Percentiles rank a stretch among this genome's conserved stretches.
phyloP scores from a whole-genome alignment of 2,329 filamentous ascomycete genomes.

The Fusarium torulosum region DNA sequence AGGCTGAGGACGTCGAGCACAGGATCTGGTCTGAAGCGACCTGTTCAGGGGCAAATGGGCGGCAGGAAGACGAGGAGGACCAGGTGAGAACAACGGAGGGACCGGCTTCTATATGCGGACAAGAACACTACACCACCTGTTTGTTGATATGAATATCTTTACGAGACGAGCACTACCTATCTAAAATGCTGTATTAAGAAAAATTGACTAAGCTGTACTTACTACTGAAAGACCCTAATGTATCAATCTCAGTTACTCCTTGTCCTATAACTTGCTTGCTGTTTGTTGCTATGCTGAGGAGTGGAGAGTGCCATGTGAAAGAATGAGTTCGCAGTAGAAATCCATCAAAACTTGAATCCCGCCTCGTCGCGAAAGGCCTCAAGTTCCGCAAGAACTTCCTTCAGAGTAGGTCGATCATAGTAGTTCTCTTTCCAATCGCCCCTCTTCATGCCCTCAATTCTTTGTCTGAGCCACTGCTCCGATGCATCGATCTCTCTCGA shows the following conservation, averaged over 20 bases:
- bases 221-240: background rate
- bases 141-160: slow-evolving; percentile 19
- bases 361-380: slow-evolving; percentile 46
- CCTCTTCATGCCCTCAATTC: slow-evolving; percentile 54
- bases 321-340: background rate
- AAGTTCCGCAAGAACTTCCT: slow-evolving; percentile 56
- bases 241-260: slow-evolving; percentile 1
- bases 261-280: slow-evolving; percentile 2
- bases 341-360: slow-evolving; percentile 32
- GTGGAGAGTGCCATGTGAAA: slow-evolving; percentile 6
- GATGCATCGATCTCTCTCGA: slow-evolving; percentile 60
- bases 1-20: slow-evolving; percentile 49
- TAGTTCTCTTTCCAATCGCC: slow-evolving; percentile 65
- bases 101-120: background rate
- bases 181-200: background rate
- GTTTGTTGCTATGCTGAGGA: slow-evolving; percentile 7
- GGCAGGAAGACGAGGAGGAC: slow-evolving; percentile 52
- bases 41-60: slow-evolving; percentile 42
- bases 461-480: slow-evolving; percentile 60
- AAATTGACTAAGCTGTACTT: background rate
- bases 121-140: slow-evolving; percentile 3
- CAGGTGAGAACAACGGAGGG: slow-evolving; percentile 46
- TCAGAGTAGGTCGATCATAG: slow-evolving; percentile 62
- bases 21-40: slow-evolving; percentile 52
- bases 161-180: slow-evolving; percentile 1